These are phyloP conservation scores for Pseudocercospora crystallina DNA, from an alignment of 2,329 filamentous ascomycete genomes.

Conservation along the genomic window DNA sequence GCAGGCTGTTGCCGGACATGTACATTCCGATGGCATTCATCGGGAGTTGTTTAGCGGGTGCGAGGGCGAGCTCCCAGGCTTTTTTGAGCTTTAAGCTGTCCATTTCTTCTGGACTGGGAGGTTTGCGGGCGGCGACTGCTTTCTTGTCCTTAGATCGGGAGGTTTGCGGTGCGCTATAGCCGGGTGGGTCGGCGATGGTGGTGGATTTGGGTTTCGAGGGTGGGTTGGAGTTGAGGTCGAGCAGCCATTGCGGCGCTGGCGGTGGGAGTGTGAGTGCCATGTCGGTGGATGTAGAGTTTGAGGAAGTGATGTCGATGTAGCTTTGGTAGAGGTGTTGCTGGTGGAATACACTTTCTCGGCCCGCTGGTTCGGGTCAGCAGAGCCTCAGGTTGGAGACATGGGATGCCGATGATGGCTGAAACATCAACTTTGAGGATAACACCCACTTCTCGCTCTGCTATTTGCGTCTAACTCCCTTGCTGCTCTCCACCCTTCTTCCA, in stretches of 20 bases:
- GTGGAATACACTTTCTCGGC: too few species aligned
- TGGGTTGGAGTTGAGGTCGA: slow-evolving; percentile 72
- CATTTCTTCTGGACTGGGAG: slow-evolving; percentile 79
- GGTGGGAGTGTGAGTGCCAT: slow-evolving; percentile 35
- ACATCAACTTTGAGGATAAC: too few species aligned
- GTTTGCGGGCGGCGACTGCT: slow-evolving; percentile 53
- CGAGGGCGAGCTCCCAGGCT: slow-evolving; percentile 95
- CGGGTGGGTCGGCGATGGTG: slow-evolving; percentile 79
- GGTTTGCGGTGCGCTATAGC: slow-evolving; percentile 60
- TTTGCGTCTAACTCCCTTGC: too few species aligned
- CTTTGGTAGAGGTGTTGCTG: too few species aligned
- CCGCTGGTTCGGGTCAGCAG: too few species aligned
- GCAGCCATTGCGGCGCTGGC: slow-evolving; percentile 74
- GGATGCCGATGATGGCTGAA: too few species aligned
- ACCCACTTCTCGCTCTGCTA: too few species aligned
- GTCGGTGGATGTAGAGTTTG: not conserved
- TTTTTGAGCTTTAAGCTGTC: slow-evolving; percentile 97
- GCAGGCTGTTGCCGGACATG: slow-evolving; percentile 97
- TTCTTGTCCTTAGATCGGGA: slow-evolving; percentile 23
- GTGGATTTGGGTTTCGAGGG: slow-evolving; percentile 63
- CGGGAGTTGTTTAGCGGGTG: slow-evolving; percentile 86
- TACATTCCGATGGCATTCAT: slow-evolving; percentile 99
- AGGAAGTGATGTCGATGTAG: not conserved
- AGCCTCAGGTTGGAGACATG: too few species aligned
- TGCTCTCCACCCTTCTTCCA: too few species aligned